These are phyloP conservation scores for Fagopyrum homotropicum DNA, from an alignment of 148 eudicot genomes.

Conservation along the genomic window DNA sequence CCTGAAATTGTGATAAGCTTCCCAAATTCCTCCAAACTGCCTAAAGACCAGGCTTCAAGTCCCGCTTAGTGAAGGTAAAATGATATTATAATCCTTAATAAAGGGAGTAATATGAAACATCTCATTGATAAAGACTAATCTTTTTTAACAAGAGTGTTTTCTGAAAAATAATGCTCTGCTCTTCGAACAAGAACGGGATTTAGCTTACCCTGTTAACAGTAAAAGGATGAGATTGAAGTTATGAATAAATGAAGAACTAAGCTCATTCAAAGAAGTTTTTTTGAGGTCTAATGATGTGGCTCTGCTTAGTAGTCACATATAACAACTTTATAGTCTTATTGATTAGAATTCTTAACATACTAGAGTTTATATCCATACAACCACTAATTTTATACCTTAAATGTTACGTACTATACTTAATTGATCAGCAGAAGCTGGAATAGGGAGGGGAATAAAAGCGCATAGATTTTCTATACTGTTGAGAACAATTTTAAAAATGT, in stretches of 20 bases:
- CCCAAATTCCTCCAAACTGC: constrained; percentile 80
- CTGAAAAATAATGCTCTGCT: constrained; percentile 96
- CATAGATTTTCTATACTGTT: not conserved
- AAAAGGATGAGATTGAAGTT: not conserved
- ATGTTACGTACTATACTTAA: too few relatives aligned
- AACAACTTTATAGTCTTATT: not conserved
- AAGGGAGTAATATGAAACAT: constrained; percentile 7
- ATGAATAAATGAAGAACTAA: not conserved
- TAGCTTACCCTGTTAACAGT: constrained; percentile 46
- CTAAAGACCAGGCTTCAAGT: constrained; percentile 85
- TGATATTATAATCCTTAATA: not conserved
- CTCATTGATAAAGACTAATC: constrained; percentile 28
- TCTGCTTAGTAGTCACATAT: not conserved
- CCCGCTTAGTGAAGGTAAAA: constrained; percentile 31
- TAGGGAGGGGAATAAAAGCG: not conserved
- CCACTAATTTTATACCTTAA: too few relatives aligned
- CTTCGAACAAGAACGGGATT: constrained; percentile 71
- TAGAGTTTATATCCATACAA: too few relatives aligned
- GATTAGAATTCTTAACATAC: too few relatives aligned
- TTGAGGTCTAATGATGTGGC: not conserved
- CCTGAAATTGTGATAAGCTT: constrained; percentile 84
- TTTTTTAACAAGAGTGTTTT: constrained; percentile 66
- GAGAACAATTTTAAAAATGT: too few relatives aligned
- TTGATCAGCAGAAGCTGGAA: not conserved
- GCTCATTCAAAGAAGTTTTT: not conserved